phyloP scores from a whole-genome alignment of 2,329 filamentous ascomycete genomes.

The Rachicladosporium sp. region DNA sequence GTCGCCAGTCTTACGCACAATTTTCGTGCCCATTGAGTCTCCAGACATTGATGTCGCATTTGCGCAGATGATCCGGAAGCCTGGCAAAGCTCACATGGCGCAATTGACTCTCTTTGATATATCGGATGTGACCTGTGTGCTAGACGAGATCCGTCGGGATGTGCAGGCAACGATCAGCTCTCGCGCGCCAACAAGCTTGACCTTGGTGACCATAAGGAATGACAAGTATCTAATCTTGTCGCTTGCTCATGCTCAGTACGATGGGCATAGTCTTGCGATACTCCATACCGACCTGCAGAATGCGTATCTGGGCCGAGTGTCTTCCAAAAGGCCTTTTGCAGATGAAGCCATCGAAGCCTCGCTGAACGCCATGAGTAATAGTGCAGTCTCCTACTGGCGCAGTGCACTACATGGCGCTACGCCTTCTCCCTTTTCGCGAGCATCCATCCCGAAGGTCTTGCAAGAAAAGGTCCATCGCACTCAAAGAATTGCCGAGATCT shows the following conservation, averaged over 20 bases:
- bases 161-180: constrained; percentile 20
- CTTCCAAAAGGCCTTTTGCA: constrained; percentile 34
- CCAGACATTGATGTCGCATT: constrained; percentile 42
- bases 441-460: not conserved
- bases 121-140: constrained; percentile 19
- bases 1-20: constrained; percentile 64
- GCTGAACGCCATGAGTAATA: constrained; percentile 33
- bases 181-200: constrained; percentile 24
- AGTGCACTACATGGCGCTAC: constrained; percentile 47
- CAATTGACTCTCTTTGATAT: constrained; percentile 12
- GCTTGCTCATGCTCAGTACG: constrained; percentile 77
- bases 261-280: constrained; percentile 70
- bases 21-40: constrained; percentile 55
- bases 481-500: constrained; percentile 35
- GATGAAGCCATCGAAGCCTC: constrained; percentile 45
- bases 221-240: constrained; percentile 48
- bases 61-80: constrained; percentile 41
- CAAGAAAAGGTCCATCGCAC: constrained; percentile 25
- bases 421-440: constrained; percentile 26
- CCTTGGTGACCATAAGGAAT: constrained; percentile 22
- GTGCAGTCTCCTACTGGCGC: constrained; percentile 55
- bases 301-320: constrained; percentile 40
- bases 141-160: constrained; percentile 27
- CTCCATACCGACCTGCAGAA: constrained; percentile 57
- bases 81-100: constrained; percentile 24